Evolutionary conservation across 306 rosid species (phyloP).

Genomic region (Cyamopsis tetragonoloba): DNA sequence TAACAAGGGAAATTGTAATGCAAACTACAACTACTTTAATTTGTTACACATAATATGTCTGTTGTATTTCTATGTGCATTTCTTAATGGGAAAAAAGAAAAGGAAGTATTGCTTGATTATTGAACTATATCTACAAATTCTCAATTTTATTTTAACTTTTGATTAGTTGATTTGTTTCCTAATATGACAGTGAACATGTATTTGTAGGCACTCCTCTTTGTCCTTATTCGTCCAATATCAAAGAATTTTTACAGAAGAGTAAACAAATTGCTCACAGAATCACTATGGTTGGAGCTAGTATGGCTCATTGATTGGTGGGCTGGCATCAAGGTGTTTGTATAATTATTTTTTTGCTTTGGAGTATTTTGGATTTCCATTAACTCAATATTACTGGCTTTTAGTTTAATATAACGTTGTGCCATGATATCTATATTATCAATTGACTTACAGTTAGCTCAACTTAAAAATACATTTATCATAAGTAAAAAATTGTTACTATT

Average conservation of each 20-base stretch:
- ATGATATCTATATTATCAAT: too few species aligned
- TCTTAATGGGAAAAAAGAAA: background rate
- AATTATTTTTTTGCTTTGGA: too few species aligned
- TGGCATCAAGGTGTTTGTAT: slow-evolving; percentile 55
- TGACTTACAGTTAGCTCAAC: too few species aligned
- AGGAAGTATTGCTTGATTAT: background rate
- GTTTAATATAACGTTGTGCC: too few species aligned
- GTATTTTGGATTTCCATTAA: too few species aligned
- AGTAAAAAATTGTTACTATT: too few species aligned
- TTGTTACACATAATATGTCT: background rate
- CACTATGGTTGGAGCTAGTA: slow-evolving; percentile 77
- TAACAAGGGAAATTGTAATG: background rate
- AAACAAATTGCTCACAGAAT: slow-evolving; percentile 68
- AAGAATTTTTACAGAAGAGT: slow-evolving; percentile 50
- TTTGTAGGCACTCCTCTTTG: slow-evolving; percentile 57
- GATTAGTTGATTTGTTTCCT: background rate
- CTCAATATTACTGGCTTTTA: too few species aligned
- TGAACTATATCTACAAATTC: background rate
- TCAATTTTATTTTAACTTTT: background rate
- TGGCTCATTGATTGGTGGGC: slow-evolving; percentile 98
- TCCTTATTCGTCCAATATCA: slow-evolving; percentile 70
- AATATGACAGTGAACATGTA: background rate
- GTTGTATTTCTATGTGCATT: background rate
- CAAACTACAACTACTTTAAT: background rate
- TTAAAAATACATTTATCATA: too few species aligned